Evolutionary conservation across 1,139 yeast genomes (phyloP), one percentile per base, ranked within the genome.

Genomic region (Saccharomyces hybrid): DNA sequence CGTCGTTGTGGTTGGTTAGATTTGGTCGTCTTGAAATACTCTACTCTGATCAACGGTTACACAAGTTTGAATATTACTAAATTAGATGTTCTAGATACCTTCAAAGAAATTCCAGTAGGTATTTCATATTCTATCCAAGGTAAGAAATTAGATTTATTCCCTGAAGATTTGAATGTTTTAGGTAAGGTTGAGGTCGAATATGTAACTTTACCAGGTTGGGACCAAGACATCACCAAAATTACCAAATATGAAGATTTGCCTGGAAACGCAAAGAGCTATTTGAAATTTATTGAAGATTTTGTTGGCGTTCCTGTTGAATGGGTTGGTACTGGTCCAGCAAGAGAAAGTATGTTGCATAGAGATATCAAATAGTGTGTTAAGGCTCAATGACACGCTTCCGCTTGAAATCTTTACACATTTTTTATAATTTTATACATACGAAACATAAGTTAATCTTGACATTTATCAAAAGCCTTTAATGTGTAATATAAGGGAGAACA

Each of bases 1-100:
- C 88, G 99, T 78, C 86, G 99, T 76, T 95, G 99, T 73, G 99
- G 99, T 54, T 93, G 99, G 99, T 83, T 93, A 68, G 99, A 93
- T 74, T 79, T 95, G 66, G 99, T 93, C 34, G 97, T 95, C 46
- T 78, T 93, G 73, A 88, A 86, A 73, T 93, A 93, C 75, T 90
- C 98, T 49, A 83, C 88, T 57, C 73, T 84, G 70, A 89, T 93
- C 73, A 93, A 93, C 70, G 99, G 99, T 54, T 93, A 91, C 79
- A 93, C 99, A 47, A 81, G 88, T 55, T 80, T 93, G 70, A 93
- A 93, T 78, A 85, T 95, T 70, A 93, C 99, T 65, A 95, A 93
- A 74, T 81, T 93, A 68, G 99, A 93, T 69, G 97, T 93, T 52
- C 81, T 93, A 69, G 99, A 95, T 73, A 76, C 88, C 54, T 88